Conservation (phyloP, 2,329 filamentous ascomycete species). For the Ascochyta lentis region DNA sequence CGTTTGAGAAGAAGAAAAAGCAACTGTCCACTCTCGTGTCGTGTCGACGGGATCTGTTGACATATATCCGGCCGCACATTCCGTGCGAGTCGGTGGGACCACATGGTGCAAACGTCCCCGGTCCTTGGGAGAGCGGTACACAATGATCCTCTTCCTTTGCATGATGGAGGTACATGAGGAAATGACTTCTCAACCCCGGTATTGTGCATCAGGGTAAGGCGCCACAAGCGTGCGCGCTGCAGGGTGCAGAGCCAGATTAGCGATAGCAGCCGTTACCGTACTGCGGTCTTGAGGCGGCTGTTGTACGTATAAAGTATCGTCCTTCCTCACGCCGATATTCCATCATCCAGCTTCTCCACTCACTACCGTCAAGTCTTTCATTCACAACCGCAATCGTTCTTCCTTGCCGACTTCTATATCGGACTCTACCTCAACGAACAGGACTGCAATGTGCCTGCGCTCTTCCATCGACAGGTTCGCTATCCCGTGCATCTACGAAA, state of each 20-base stretch:
- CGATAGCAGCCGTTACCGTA: constrained; percentile 3
- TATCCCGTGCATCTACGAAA: constrained; percentile 37
- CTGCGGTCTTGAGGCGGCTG: constrained; percentile 2
- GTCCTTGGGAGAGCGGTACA: constrained; percentile 6
- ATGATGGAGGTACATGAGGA: constrained; percentile 15
- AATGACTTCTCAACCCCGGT: constrained; percentile 22
- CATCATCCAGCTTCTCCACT: constrained; percentile 1
- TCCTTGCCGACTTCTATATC: background rate
- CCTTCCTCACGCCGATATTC: background rate
- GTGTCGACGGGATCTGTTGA: constrained; percentile 10
- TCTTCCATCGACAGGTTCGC: constrained; percentile 33
- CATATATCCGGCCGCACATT: constrained; percentile 14
- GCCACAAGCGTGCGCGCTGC: constrained; percentile 29
- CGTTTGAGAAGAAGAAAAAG: constrained; percentile 2
- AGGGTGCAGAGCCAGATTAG: constrained; percentile 7
- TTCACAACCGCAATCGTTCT: background rate
- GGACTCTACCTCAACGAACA: background rate
- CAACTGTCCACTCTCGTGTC: background rate
- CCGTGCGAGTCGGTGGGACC: constrained; percentile 6
- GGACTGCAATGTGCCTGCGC: constrained; percentile 36
- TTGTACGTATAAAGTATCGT: constrained; percentile 11
- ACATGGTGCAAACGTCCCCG: constrained; percentile 12
- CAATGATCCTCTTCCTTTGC: constrained; percentile 10
- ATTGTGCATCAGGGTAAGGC: constrained; percentile 20
- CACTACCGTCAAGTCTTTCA: background rate